phyloP scores from a whole-genome alignment of 225 moss, liverwort and hornwort species.

The Physcomitrellopsis africana region DNA sequence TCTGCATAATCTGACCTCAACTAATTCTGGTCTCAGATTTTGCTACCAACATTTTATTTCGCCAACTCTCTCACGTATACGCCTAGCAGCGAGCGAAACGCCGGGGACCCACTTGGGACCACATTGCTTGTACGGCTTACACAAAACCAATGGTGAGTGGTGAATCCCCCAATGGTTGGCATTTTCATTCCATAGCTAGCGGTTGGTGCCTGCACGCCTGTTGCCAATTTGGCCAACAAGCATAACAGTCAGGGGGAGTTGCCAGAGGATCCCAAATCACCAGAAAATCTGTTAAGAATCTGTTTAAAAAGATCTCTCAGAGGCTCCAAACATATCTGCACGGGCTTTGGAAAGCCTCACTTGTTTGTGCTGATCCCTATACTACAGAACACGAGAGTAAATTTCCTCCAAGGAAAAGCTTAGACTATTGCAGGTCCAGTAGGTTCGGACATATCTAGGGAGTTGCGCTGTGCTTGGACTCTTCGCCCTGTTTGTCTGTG shows the following conservation, averaged over 20 bases:
- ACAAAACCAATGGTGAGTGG: not conserved
- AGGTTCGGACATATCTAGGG: constrained; percentile 13
- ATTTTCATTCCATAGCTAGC: not conserved
- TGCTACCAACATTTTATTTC: not conserved
- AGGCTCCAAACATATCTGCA: constrained; percentile 23
- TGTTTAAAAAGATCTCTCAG: not conserved
- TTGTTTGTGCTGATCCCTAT: constrained; percentile 10
- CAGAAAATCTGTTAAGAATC: constrained; percentile 19
- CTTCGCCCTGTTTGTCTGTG: not conserved
- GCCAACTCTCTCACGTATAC: constrained; percentile 23
- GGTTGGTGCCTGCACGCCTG: constrained; percentile 6
- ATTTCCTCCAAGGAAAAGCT: not conserved
- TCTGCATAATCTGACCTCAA: constrained; percentile 17
- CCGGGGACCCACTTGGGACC: constrained; percentile 13
- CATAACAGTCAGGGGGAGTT: constrained; percentile 25
- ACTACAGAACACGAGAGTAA: not conserved
- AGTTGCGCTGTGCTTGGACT: constrained; percentile 4
- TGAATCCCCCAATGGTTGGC: not conserved
- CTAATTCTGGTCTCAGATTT: not conserved
- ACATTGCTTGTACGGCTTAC: not conserved
- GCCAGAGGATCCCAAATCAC: constrained; percentile 17
- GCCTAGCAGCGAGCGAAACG: not conserved
- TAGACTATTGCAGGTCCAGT: constrained; percentile 8
- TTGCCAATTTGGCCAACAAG: constrained; percentile 32
- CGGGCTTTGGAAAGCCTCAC: not conserved